Percentiles rank a stretch among this genome's conserved stretches.
Evolutionary conservation across 768 basidiomycete species (phyloP).

Genomic region (Chlorophyllum brunneum): DNA sequence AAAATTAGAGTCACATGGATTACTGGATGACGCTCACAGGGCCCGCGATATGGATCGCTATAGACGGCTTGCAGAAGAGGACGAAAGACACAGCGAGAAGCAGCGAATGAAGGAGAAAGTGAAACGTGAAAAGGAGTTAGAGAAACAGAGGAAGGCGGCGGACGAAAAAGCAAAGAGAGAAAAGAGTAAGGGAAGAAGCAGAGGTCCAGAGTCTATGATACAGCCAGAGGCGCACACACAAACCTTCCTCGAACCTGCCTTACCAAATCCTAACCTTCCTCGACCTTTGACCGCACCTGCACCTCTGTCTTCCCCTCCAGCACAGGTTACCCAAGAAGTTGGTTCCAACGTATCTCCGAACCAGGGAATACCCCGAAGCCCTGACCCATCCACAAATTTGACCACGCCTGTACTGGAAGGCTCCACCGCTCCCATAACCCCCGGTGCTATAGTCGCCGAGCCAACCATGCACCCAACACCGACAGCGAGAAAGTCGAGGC

Average conservation of each 20-base stretch:
- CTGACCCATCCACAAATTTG: not conserved
- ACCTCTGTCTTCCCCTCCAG: not conserved
- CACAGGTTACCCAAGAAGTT: not conserved
- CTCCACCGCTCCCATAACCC: not conserved
- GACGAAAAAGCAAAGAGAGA: conserved; percentile 22
- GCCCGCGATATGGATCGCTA: conserved; percentile 28
- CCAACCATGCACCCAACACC: not conserved
- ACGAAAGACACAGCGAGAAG: conserved; percentile 20
- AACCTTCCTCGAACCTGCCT: not conserved
- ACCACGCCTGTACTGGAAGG: not conserved
- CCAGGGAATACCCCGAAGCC: not conserved
- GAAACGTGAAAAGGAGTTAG: conserved; percentile 25
- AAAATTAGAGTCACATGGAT: conserved; percentile 62
- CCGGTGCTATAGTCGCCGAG: not conserved
- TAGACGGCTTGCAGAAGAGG: conserved; percentile 16
- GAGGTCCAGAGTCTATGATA: conserved; percentile 5
- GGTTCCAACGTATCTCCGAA: not conserved
- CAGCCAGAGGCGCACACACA: not conserved
- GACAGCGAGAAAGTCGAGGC: not conserved
- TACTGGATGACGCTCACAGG: conserved; percentile 48
- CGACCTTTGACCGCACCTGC: not conserved
- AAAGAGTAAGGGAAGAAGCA: conserved; percentile 19
- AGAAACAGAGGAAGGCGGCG: conserved; percentile 25
- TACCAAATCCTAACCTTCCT: not conserved
- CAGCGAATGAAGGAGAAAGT: conserved; percentile 17